These are phyloP conservation scores for Hydrangea macrophylla DNA, from an alignment of 148 eudicot genomes.

Conservation along the genomic window DNA sequence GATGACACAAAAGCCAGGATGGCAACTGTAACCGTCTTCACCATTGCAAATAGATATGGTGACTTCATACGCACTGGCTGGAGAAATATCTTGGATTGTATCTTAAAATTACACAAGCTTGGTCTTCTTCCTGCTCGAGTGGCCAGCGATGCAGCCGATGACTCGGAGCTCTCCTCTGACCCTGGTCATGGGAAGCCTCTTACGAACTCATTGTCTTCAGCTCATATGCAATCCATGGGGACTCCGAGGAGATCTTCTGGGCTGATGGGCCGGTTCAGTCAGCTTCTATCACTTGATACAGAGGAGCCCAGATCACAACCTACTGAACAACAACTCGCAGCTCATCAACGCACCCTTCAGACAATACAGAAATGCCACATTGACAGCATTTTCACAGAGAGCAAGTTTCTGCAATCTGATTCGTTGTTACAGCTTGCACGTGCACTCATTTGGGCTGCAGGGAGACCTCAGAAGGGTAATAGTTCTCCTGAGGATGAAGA, in stretches of 20 bases:
- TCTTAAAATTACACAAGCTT: slow-evolving; percentile 71
- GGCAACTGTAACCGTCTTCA: slow-evolving; percentile 86
- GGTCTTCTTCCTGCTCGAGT: slow-evolving; percentile 93
- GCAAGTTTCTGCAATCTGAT: slow-evolving; percentile 95
- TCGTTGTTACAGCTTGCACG: slow-evolving; percentile 80
- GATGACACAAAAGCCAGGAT: slow-evolving; percentile 80
- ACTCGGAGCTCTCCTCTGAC: slow-evolving; percentile 53
- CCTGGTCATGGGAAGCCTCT: slow-evolving; percentile 46
- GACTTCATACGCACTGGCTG: slow-evolving; percentile 82
- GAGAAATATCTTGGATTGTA: slow-evolving; percentile 84
- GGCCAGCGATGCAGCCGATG: slow-evolving; percentile 80
- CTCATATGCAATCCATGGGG: slow-evolving; percentile 53
- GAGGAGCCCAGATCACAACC: slow-evolving; percentile 89
- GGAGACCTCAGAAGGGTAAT: slow-evolving; percentile 59
- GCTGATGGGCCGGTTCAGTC: slow-evolving; percentile 89
- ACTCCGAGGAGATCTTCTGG: slow-evolving; percentile 82
- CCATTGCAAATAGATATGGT: slow-evolving; percentile 82
- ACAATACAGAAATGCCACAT: slow-evolving; percentile 81
- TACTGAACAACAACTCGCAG: slow-evolving; percentile 77
- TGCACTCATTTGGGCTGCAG: slow-evolving; percentile 76
- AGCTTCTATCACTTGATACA: slow-evolving; percentile 74
- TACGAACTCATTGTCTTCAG: slow-evolving; percentile 46
- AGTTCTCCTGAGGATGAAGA: slow-evolving; percentile 74
- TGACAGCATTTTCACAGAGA: slow-evolving; percentile 82
- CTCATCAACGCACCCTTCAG: slow-evolving; percentile 89